A percentile compares a stretch with the other conserved stretches of the same genome.
Conservation (phyloP, 345 rosid genomes). For the Erodium maritimum region DNA sequence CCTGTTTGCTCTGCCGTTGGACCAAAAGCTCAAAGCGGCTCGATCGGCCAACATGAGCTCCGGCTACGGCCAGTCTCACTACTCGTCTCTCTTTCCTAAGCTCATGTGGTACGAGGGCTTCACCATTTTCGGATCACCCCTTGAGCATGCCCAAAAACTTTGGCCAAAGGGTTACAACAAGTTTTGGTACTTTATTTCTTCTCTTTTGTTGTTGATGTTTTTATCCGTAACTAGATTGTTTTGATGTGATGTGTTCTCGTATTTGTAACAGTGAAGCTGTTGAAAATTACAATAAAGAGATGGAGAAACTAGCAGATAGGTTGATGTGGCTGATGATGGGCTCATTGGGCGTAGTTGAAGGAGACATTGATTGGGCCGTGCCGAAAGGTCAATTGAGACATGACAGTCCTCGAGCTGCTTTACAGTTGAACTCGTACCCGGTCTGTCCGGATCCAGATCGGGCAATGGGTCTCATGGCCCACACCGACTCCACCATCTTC, state of each 20-base stretch:
- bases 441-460: constrained; percentile 77
- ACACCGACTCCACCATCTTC: constrained; percentile 75
- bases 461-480: constrained; percentile 91
- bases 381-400: too few relatives aligned
- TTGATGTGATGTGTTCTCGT: not conserved
- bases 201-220: not conserved
- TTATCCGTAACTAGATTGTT: too few relatives aligned
- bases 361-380: constrained; percentile 25
- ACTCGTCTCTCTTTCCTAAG: constrained; percentile 67
- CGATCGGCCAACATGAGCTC: constrained; percentile 55
- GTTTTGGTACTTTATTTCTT: constrained; percentile 43
- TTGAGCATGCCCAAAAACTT: constrained; percentile 59
- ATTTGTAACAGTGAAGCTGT: constrained; percentile 14
- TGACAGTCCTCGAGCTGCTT: constrained; percentile 11
- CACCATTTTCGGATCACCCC: constrained; percentile 66
- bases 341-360: constrained; percentile 26
- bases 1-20: constrained; percentile 36
- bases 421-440: constrained; percentile 56
- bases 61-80: constrained; percentile 75
- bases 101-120: constrained; percentile 97
- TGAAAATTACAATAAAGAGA: constrained; percentile 22
- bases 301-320: constrained; percentile 23
- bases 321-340: constrained; percentile 31
- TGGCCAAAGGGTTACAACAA: constrained; percentile 60
- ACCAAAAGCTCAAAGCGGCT: constrained; percentile 58